Percentiles rank a stretch among this genome's conserved stretches.
These are phyloP conservation scores for Dryadomyces quercivorus DNA, from an alignment of 2,329 filamentous ascomycete genomes.

Conservation along the genomic window DNA sequence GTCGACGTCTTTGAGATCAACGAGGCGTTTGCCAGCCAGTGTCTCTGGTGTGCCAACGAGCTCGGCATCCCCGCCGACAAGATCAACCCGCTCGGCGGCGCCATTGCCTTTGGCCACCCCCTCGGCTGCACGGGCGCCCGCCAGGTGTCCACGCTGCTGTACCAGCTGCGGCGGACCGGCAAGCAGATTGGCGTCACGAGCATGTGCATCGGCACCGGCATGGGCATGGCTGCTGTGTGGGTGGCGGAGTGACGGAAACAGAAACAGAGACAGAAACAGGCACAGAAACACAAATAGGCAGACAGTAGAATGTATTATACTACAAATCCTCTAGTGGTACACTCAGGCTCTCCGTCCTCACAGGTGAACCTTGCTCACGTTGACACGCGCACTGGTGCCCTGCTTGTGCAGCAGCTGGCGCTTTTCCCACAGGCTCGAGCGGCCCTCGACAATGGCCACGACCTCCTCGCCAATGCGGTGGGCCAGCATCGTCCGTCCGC, in stretches of 20 bases:
- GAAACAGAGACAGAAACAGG: not conserved
- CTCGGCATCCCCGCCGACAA: constrained; percentile 72
- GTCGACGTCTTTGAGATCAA: constrained; percentile 99
- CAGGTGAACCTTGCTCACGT: constrained; percentile 33
- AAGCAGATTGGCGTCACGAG: constrained; percentile 83
- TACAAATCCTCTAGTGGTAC: not conserved
- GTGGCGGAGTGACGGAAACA: constrained; percentile 93
- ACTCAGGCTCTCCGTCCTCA: not conserved
- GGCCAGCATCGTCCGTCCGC: constrained; percentile 61
- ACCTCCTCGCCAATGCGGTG: constrained; percentile 76
- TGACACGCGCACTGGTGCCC: constrained; percentile 66
- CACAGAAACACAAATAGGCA: too few relatives aligned
- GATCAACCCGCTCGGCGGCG: constrained; percentile 94
- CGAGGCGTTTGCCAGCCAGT: constrained; percentile 95
- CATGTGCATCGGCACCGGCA: constrained; percentile 95
- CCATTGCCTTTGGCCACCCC: constrained; percentile 92
- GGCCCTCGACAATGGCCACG: constrained; percentile 76
- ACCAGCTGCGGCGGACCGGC: constrained; percentile 73
- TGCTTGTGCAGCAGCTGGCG: constrained; percentile 67
- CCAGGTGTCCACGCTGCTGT: constrained; percentile 84
- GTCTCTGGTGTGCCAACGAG: constrained; percentile 84
- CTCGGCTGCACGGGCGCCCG: constrained; percentile 88
- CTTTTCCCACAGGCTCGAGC: constrained; percentile 74
- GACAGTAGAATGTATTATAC: not conserved
- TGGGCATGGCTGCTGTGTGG: constrained; percentile 97